Conservation (phyloP, 2,329 filamentous ascomycete species). For the Microascus cirrosus region DNA sequence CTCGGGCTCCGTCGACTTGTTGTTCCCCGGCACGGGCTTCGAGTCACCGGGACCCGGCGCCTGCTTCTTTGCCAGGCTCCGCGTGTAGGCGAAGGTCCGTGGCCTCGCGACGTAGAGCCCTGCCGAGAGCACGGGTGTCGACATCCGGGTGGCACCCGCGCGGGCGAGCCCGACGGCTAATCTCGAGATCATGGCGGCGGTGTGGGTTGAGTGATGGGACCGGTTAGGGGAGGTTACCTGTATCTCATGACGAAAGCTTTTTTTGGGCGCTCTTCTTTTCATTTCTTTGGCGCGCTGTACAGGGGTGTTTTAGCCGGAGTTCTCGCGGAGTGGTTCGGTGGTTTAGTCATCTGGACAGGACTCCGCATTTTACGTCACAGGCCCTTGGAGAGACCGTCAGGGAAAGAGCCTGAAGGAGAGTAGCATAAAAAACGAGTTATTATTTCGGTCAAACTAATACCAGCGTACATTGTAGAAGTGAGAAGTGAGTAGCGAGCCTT, state of each 20-base stretch:
- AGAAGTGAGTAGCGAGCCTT: background rate
- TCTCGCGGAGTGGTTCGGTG: background rate
- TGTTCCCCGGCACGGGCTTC: background rate
- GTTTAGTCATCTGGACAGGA: background rate
- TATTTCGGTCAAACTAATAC: background rate
- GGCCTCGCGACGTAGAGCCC: background rate
- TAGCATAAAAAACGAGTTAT: background rate
- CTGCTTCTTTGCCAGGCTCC: background rate
- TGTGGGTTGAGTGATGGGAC: background rate
- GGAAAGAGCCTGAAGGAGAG: background rate
- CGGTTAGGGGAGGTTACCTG: background rate
- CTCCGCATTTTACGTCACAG: background rate
- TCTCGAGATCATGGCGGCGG: conserved; percentile 3
- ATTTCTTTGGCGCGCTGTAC: background rate
- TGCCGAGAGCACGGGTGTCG: background rate
- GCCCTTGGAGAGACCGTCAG: no score
- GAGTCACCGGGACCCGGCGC: background rate
- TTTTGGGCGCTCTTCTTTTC: background rate
- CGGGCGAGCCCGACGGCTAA: conserved; percentile 1
- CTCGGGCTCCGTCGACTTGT: background rate
- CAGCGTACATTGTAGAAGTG: background rate
- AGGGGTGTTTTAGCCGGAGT: background rate
- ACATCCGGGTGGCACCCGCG: background rate
- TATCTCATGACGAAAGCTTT: conserved; percentile 4
- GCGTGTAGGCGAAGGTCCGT: conserved; percentile 1